phyloP scores from a whole-genome alignment of 306 rosid genomes.

The Dryas alaskensis region DNA sequence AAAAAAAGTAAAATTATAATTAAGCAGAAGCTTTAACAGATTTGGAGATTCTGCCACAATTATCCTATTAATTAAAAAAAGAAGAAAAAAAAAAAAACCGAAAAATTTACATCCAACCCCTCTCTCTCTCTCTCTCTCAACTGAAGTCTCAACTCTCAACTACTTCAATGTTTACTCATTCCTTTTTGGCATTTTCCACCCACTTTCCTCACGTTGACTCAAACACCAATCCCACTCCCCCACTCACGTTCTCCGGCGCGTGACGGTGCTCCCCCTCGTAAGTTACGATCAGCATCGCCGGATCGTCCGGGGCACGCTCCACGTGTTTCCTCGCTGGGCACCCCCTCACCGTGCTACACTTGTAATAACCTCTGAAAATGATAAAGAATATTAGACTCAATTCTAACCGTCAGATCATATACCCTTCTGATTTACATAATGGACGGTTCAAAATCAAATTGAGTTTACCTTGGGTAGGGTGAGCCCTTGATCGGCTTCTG shows the following conservation, averaged over 20 bases:
- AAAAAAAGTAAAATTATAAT: not conserved
- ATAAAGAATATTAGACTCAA: not conserved
- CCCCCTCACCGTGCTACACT: constrained; percentile 71
- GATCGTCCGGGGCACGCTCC: constrained; percentile 76
- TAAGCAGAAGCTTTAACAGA: not conserved
- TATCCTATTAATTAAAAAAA: not conserved
- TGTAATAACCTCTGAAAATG: constrained; percentile 65
- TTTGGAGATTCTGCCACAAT: not conserved
- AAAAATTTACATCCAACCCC: not conserved
- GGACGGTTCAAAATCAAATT: constrained; percentile 10
- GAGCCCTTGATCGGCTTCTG: constrained; percentile 94
- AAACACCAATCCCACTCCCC: constrained; percentile 42
- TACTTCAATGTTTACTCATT: not conserved
- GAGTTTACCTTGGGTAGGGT: constrained; percentile 71
- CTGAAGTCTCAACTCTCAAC: not conserved
- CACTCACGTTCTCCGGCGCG: constrained; percentile 51
- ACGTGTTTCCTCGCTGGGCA: constrained; percentile 96
- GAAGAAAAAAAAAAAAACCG: not conserved
- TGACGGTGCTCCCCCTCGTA: constrained; percentile 92
- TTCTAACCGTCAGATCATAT: not conserved
- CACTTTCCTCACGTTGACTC: constrained; percentile 44
- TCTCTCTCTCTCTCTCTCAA: not conserved
- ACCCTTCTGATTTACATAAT: not conserved
- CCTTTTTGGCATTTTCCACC: not conserved
- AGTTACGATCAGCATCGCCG: constrained; percentile 79